Evolutionary conservation across 1,284 basidiomycete species (phyloP), one percentile per base, ranked within the genome.

Genomic region (Leccinum subrobustum): DNA sequence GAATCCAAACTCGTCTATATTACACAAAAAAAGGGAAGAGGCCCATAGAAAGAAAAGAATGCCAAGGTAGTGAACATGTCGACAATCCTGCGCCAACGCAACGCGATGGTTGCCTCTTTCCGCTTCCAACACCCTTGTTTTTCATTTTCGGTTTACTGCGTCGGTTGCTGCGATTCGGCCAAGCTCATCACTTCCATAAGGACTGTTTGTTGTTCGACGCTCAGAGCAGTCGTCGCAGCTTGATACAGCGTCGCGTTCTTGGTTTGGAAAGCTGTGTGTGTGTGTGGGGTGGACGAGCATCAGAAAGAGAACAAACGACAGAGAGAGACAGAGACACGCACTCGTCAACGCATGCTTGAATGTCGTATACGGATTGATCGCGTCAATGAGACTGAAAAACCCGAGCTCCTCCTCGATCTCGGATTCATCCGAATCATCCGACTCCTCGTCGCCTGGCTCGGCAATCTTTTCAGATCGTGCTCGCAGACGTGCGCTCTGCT

Each of bases 351-450:
- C 87, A 64, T 84, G 81, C 74, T 92, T 89, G 80, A 93, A 93
- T 0, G 83, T 79, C 52, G 79, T 71, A 69, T 92, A 92, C 6
- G 88, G 86, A 68, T 93, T 82, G 56, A 91, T 84, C 55, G 73
- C 80, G 61, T 93, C 91, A 33, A 93, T 79, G 37, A 90, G 84
- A 67, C 89, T 92, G 73, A 92, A 84, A 72, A 88, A 92, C 5
- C 89, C 88, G 16, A 93, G 82, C 70, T 93, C 91, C 67, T 93
- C 91, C 57, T 86, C 84, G 57, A 92, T 85, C 3, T 85, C 83
- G 4, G 77, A 72, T 16, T 83, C 82, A 1, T 83, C 83, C 0
- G 79, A 79, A 1, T 78, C 78, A 0, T 83, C 83, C 0, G 83
- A 83, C 1, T 75, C 75, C 0, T 83, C 83, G 2, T 79, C 81